Base-by-base conservation (phyloP, 1,139 yeast genomes). In the Pichia sp. region DNA sequence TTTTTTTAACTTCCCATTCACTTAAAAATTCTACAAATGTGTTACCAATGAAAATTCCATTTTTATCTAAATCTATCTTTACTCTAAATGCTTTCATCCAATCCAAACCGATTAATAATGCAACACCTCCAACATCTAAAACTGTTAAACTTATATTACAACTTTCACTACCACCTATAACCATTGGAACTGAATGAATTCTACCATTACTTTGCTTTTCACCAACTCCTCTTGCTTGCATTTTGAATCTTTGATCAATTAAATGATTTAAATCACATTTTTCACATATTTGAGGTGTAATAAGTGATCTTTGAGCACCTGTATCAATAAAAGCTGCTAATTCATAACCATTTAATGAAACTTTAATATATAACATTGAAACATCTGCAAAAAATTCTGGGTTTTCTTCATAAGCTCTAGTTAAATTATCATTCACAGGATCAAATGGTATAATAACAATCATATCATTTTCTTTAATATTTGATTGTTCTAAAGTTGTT, bases 241-340 rank as follows among this genome's bases (percentile, higher is more conserved):
- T 96, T 41, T 71, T 71, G 62, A 82, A 87, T 51, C 97, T 70
- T 49, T 67, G 78, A 61, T 92, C 99, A n/a, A 92, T 79, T 45
- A 89, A 67, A 53, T 84, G 78, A 25, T 80, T 67, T 37, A 92
- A 67, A 0, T 87, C 86, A 45, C 92, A 78, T 47, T 70, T 68
- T 52, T 82, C 84, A 0, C 95, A 96, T 53, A 92, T 70, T 37
- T 69, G 66, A 1, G 95, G 85, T 23, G 89, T 80, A 61, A 82
- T 83, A 41, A 90, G 82, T 0, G 98, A 89, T 36, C 80, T 72
- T 62, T 89, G 97, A 0, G 99, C 98, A 2, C 99, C 98, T 0
- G 97, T 80, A 61, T 92, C 99, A 10, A 92, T 95, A 68, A 92
- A 87, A 0, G 97, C 97, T 61, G 87, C 87, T 8, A 89, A 85